phyloP scores from a whole-genome alignment of 1,284 basidiomycete species.

The Blastosporella zonata region DNA sequence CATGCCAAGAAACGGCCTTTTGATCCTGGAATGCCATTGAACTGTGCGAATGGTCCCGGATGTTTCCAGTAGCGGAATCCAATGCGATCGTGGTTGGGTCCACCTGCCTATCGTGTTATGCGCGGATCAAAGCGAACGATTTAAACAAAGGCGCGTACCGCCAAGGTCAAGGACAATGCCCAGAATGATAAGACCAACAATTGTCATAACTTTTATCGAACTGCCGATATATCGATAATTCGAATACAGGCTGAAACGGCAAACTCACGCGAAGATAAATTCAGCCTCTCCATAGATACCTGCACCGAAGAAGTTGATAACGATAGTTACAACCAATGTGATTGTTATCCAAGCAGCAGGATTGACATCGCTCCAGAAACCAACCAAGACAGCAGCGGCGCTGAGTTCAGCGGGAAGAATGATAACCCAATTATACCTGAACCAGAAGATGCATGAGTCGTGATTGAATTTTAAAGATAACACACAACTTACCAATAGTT shows the following conservation, averaged over 20 bases:
- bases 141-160: slow-evolving; percentile 35
- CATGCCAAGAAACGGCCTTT: slow-evolving; percentile 69
- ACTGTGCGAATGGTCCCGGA: slow-evolving; percentile 72
- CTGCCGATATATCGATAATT: slow-evolving; percentile 26
- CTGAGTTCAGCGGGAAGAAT: slow-evolving; percentile 77
- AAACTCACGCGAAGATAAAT: slow-evolving; percentile 61
- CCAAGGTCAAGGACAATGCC: slow-evolving; percentile 74
- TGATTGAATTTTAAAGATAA: not conserved
- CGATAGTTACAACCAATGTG: slow-evolving; percentile 66
- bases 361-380: slow-evolving; percentile 68
- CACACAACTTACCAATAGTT: slow-evolving; percentile 59
- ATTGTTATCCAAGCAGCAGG: slow-evolving; percentile 77
- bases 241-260: not conserved
- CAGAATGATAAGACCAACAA: slow-evolving; percentile 60
- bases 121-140: not conserved
- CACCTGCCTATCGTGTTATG: slow-evolving; percentile 29
- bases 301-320: slow-evolving; percentile 78
- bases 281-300: slow-evolving; percentile 74
- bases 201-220: slow-evolving; percentile 79
- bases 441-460: not conserved
- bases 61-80: slow-evolving; percentile 70
- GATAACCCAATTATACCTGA: slow-evolving; percentile 62
- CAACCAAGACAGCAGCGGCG: slow-evolving; percentile 75
- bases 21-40: slow-evolving; percentile 47
- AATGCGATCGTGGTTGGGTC: slow-evolving; percentile 45